phyloP scores from a whole-genome alignment of 345 rosid genomes.

The Linum usitatissimum region DNA sequence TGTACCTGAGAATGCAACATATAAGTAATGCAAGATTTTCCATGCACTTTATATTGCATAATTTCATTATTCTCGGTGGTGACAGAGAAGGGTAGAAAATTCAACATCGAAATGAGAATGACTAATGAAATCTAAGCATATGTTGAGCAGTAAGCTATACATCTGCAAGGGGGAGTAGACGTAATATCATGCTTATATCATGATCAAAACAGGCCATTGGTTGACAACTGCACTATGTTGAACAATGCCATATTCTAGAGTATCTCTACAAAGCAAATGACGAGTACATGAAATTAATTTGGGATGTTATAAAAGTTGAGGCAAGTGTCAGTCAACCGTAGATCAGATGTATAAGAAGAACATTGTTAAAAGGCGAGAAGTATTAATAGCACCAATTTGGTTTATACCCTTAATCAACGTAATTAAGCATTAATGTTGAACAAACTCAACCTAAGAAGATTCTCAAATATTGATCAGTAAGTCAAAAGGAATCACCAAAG shows the following conservation, averaged over 20 bases:
- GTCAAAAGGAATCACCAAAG: neutral
- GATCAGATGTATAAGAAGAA: neutral
- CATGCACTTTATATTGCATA: no score
- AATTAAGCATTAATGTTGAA: neutral
- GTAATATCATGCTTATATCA: no score
- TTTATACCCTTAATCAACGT: neutral
- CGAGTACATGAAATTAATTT: neutral
- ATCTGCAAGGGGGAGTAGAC: no score
- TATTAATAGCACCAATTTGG: neutral
- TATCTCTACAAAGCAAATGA: neutral
- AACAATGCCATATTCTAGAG: neutral
- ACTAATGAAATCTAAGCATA: no score
- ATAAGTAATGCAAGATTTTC: neutral
- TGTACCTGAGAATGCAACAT: conserved; percentile 35
- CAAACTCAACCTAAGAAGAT: neutral
- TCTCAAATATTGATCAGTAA: neutral
- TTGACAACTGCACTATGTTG: no score
- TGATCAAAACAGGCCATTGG: no score
- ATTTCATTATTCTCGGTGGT: neutral
- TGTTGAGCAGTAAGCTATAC: no score
- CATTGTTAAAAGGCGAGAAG: neutral
- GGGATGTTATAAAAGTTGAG: neutral
- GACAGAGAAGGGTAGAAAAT: neutral
- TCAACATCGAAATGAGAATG: neutral
- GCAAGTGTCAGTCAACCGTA: neutral